Evolutionary conservation across 148 eudicot species (phyloP).

Genomic region (Nepenthes mirabilis): DNA sequence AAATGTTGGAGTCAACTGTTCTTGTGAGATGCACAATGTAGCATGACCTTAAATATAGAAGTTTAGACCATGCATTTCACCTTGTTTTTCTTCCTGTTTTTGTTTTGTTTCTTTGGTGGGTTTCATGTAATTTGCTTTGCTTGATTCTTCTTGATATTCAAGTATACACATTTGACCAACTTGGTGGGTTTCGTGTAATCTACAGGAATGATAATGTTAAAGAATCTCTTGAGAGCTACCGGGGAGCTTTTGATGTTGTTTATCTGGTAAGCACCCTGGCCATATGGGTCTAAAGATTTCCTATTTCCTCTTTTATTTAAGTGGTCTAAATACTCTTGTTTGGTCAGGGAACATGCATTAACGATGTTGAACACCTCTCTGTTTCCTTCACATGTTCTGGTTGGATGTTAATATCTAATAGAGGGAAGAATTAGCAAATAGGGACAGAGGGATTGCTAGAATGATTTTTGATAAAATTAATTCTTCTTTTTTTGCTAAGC

Average conservation of each 20-base stretch:
- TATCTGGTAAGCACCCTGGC: conserved; percentile 45
- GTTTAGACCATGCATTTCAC: too few species aligned
- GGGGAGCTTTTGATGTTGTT: conserved; percentile 66
- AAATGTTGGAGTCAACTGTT: too few species aligned
- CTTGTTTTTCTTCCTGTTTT: not conserved
- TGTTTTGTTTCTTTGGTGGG: not conserved
- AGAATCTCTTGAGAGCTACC: conserved; percentile 61
- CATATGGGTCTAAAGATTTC: not conserved
- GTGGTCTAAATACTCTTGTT: not conserved
- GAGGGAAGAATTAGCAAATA: too few species aligned
- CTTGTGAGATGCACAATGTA: too few species aligned
- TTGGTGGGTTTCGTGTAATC: not conserved
- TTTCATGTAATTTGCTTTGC: not conserved
- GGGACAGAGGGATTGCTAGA: too few species aligned
- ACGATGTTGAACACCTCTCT: too few species aligned
- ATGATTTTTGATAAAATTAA: too few species aligned
- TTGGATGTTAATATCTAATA: too few species aligned
- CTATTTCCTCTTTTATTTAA: not conserved
- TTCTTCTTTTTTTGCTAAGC: too few species aligned
- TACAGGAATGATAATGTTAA: conserved; percentile 75
- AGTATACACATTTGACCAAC: not conserved
- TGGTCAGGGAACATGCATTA: not conserved
- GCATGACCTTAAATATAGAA: too few species aligned
- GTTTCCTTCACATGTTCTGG: too few species aligned
- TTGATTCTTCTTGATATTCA: too few species aligned